Evolutionary conservation across 2,329 filamentous ascomycete species (phyloP).

Genomic region (Pseudogymnoascus verrucosus): DNA sequence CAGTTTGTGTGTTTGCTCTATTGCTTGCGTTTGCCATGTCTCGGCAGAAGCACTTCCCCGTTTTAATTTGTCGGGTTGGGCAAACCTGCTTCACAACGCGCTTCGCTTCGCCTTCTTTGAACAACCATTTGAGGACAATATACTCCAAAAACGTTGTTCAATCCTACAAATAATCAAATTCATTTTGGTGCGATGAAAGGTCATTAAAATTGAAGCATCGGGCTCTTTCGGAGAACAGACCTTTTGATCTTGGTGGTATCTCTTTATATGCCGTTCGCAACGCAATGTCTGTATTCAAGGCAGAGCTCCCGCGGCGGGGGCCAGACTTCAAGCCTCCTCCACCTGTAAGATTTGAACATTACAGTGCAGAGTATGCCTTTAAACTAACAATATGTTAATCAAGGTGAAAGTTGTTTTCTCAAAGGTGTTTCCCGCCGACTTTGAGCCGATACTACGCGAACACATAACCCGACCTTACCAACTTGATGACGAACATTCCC

Average conservation of each 20-base stretch:
- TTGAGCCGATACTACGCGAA: conserved; percentile 4
- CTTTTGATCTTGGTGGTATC: neutral
- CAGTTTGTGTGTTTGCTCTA: neutral
- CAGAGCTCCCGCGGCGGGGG: neutral
- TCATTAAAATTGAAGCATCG: neutral
- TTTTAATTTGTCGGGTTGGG: neutral
- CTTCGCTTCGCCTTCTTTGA: neutral
- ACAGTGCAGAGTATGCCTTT: neutral
- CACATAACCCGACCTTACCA: conserved; percentile 2
- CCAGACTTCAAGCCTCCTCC: neutral
- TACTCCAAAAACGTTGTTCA: neutral
- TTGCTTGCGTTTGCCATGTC: neutral
- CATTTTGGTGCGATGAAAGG: neutral
- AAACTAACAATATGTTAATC: neutral
- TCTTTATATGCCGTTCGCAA: neutral
- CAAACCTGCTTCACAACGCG: neutral
- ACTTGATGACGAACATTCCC: neutral
- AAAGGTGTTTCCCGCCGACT: neutral
- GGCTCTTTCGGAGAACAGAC: neutral
- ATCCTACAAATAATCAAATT: neutral
- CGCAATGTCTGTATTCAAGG: neutral
- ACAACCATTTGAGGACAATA: neutral
- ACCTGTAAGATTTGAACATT: neutral
- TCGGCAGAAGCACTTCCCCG: neutral
- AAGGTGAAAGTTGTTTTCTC: neutral